Base-by-base conservation (phyloP, 192 early-diverging fungal species). In the Kickxella alabastrina region DNA sequence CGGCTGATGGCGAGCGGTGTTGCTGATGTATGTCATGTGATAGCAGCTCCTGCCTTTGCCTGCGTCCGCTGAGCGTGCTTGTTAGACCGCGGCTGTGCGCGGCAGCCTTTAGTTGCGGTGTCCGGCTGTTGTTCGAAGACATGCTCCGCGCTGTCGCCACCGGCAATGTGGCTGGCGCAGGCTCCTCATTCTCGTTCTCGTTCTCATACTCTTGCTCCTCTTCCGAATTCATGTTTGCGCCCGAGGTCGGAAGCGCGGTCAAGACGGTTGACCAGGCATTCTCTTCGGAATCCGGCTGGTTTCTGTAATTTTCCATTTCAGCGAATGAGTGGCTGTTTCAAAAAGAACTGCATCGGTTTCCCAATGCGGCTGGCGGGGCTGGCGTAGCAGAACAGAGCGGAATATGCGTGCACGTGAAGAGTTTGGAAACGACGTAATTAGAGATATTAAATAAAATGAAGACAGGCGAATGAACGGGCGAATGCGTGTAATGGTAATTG, bases 201-300 rank as follows among this genome's bases (percentile, higher is more conserved):
- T 13, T 40, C 6, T 12, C 25, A n/a, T n/a, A n/a, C n/a, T n/a
- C n/a, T n/a, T n/a, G n/a, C n/a, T n/a, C n/a, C n/a, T n/a, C n/a
- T n/a, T n/a, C n/a, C n/a, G n/a, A n/a, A 6, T 17, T 44, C 34
- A 12, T 27, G 23, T 15, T 40, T n/a, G 43, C 3, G 14, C n/a
- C n/a, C 13, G 46, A 12, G 23, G 18, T 15, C 17, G 56, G 14
- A 25, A 52, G 31, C 12, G 62, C 27, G 10, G 62, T 52, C 54
- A 65, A 17, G 15, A 65, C 54, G n/a, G 62, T 52, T 13, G 62
- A 65, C 66, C 66, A 68, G 43, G 66, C 59, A 57, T 68, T 62
- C n/a, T 51, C 54, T 10, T 64, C 52, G 43, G 32, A 54, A 22
- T 54, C 31, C n/a, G 21, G 14, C 3, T 14, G 34, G 43, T 48